A percentile compares a stretch with the other conserved stretches of the same genome.
Evolutionary conservation across 2,329 filamentous ascomycete genomes (phyloP).

Genomic region (Sarocladium strictum): DNA sequence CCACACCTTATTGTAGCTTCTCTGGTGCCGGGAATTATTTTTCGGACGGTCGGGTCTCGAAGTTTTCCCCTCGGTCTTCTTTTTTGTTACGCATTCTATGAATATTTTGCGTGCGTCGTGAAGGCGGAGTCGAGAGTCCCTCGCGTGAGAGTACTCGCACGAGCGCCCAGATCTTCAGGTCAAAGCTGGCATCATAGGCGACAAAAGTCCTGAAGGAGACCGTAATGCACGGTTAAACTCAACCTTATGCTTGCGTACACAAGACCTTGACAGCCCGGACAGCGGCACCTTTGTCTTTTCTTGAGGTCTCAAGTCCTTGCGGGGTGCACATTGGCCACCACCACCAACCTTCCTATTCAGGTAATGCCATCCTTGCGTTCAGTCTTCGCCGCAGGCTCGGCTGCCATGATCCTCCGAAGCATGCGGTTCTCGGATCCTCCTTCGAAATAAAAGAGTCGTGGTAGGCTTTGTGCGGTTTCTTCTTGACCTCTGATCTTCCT

Average conservation of each 20-base stretch:
- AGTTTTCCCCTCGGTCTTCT: not conserved
- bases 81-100: not conserved
- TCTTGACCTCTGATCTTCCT: not conserved
- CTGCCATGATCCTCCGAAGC: not conserved
- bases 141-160: not conserved
- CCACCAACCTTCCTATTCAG: conserved; percentile 10
- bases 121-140: not conserved
- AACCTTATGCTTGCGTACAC: not conserved
- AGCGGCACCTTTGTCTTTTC: not conserved
- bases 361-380: not conserved
- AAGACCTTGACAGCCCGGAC: not conserved
- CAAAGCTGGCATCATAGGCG: not conserved
- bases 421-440: not conserved
- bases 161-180: not conserved
- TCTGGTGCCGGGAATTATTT: not conserved
- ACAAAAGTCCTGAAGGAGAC: not conserved
- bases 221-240: not conserved
- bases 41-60: not conserved
- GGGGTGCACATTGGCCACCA: not conserved
- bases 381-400: no score
- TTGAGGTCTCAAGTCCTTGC: no score
- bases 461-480: not conserved
- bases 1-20: not conserved
- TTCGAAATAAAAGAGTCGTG: not conserved
- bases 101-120: not conserved